These are phyloP conservation scores for Xylaria telfairii DNA, from an alignment of 495 filamentous ascomycete species.

Conservation along the genomic window DNA sequence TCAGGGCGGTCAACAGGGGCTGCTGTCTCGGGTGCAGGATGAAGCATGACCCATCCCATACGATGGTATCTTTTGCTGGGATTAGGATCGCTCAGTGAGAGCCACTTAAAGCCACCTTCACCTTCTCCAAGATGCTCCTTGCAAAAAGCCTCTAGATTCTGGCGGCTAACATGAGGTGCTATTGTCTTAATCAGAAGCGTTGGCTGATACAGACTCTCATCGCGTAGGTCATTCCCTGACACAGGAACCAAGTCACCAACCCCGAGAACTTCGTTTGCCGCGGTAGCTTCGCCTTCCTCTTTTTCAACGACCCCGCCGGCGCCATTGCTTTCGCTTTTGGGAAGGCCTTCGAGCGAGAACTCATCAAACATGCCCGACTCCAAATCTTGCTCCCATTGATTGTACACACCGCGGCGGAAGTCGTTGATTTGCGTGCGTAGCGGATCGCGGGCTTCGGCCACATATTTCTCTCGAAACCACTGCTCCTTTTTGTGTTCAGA, in stretches of 20 bases:
- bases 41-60: conserved; percentile 97
- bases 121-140: conserved; percentile 87
- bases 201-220: conserved; percentile 82
- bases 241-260: conserved; percentile 87
- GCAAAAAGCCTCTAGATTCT: conserved; percentile 89
- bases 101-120: conserved; percentile 87
- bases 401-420: conserved; percentile 74
- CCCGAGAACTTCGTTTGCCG: conserved; percentile 88
- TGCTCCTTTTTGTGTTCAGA: conserved; percentile 89
- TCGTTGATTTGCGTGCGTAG: conserved; percentile 73
- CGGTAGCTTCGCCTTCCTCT: conserved; percentile 90
- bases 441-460: conserved; percentile 74
- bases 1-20: conserved; percentile 70
- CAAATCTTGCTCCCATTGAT: conserved; percentile 85
- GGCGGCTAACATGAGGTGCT: conserved; percentile 93
- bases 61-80: conserved; percentile 95
- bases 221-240: conserved; percentile 78
- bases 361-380: conserved; percentile 86
- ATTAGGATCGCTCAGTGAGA: conserved; percentile 94
- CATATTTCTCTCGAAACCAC: conserved; percentile 97
- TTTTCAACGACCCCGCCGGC: conserved; percentile 87
- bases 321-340: conserved; percentile 90
- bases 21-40: conserved; percentile 72
- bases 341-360: conserved; percentile 92
- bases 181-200: conserved; percentile 98